Conservation (phyloP, 352 stramenopile genomes). For the Pythium oligandrum region DNA sequence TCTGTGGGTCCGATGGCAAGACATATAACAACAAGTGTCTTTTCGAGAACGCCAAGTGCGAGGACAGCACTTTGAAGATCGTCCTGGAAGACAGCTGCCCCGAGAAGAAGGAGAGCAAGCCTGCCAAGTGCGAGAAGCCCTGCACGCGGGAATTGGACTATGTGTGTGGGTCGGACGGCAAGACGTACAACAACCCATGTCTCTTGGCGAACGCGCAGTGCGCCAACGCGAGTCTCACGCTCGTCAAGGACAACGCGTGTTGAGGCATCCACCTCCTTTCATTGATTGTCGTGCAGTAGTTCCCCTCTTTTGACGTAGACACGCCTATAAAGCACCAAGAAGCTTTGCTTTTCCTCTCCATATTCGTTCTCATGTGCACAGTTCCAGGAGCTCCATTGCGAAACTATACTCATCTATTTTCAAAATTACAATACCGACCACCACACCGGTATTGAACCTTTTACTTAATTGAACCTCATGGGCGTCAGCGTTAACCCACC, state of each 20-base stretch:
- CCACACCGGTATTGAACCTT: no score
- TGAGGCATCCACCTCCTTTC: no score
- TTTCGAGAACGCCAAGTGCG: slow-evolving; percentile 17
- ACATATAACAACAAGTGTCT: slow-evolving; percentile 27
- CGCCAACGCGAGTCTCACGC: slow-evolving; percentile 6
- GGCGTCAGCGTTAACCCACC: no score
- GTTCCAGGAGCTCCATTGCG: no score
- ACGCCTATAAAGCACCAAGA: no score
- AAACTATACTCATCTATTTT: no score
- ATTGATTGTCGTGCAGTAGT: no score
- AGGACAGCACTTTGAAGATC: slow-evolving; percentile 8
- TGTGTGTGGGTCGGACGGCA: slow-evolving; percentile 11
- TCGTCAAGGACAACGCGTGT: slow-evolving; percentile 3
- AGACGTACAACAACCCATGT: slow-evolving; percentile 16
- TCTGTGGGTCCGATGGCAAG: slow-evolving; percentile 20
- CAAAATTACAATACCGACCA: no score
- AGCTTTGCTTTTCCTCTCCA: no score
- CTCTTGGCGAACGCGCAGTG: slow-evolving; percentile 14
- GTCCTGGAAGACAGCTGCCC: slow-evolving; percentile 9
- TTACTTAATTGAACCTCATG: no score
- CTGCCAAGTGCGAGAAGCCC: slow-evolving; percentile 9
- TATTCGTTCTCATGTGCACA: no score
- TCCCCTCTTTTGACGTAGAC: no score
- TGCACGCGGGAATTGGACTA: slow-evolving; percentile 9
- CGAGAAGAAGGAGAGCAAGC: neutral